Evolutionary conservation across 2,329 filamentous ascomycete species (phyloP).

Genomic region (Nannizziopsis arthrosporioides): DNA sequence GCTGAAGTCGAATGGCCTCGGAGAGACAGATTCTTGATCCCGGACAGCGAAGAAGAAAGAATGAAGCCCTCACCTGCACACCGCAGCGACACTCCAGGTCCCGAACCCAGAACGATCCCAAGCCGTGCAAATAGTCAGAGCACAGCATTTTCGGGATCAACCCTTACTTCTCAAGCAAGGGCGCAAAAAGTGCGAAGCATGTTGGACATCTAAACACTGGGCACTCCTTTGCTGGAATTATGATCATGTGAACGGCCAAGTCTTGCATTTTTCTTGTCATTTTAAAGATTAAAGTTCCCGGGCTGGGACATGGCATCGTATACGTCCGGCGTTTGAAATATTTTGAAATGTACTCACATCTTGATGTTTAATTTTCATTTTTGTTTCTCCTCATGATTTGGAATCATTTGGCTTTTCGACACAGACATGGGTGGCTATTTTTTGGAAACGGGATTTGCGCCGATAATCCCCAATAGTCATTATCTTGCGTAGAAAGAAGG

Average conservation of each 20-base stretch:
- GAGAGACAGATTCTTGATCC: not conserved
- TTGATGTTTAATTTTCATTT: no score
- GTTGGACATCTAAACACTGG: conserved; percentile 10
- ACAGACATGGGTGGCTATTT: no score
- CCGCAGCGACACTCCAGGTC: not conserved
- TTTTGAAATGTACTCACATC: no score
- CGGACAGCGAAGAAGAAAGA: not conserved
- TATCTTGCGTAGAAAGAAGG: no score
- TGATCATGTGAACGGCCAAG: not conserved
- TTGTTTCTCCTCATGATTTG: no score
- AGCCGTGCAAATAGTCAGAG: conserved; percentile 9
- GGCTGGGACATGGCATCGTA: no score
- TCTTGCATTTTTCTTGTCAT: not conserved
- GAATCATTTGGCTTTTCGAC: no score
- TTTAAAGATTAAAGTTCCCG: not conserved
- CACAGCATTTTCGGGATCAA: conserved; percentile 12
- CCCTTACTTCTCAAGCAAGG: conserved; percentile 10
- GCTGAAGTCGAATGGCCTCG: conserved; percentile 7
- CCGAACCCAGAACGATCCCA: not conserved
- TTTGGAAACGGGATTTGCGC: no score
- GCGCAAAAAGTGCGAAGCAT: conserved; percentile 13
- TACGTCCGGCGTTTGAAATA: no score
- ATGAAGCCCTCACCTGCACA: not conserved
- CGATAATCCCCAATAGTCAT: no score
- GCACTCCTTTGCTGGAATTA: not conserved